These are phyloP conservation scores for Prunus mume DNA, from an alignment of 306 rosid genomes.

Conservation along the genomic window DNA sequence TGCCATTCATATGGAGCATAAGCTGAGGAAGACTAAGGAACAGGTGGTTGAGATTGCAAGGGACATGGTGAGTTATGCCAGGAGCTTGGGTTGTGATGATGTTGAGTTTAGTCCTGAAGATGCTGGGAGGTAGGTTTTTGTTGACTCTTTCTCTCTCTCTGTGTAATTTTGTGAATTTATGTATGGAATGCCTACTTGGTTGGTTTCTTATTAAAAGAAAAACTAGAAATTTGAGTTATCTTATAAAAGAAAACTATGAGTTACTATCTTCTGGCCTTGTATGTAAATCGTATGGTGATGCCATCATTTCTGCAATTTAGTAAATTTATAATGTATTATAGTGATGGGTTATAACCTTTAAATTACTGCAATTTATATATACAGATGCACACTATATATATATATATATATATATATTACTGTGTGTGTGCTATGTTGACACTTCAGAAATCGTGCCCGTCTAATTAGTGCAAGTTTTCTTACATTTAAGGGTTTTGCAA, in stretches of 20 bases:
- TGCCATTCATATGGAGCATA: conserved; percentile 76
- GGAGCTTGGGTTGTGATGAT: conserved; percentile 83
- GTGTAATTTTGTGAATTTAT: background rate
- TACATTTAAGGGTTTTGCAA: background rate
- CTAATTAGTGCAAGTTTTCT: background rate
- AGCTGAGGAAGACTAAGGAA: conserved; percentile 67
- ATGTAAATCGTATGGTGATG: background rate
- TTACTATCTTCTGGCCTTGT: background rate
- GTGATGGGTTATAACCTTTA: background rate
- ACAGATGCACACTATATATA: too few species aligned
- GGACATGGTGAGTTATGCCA: conserved; percentile 70
- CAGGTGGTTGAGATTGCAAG: conserved; percentile 72
- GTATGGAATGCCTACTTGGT: background rate
- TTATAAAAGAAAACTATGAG: too few species aligned
- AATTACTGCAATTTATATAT: background rate
- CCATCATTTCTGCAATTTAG: background rate
- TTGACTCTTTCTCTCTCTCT: background rate
- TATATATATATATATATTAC: too few species aligned
- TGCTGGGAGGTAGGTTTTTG: conserved; percentile 70
- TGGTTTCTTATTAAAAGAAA: background rate
- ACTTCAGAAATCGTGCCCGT: background rate
- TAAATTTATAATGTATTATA: too few species aligned
- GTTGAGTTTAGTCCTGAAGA: conserved; percentile 98
- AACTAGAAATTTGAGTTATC: background rate
- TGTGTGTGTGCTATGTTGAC: too few species aligned